Evolutionary conservation across 371 early-diverging fungal species (phyloP), one percentile per base, ranked within the genome.

Genomic region (Actinomortierella ambigua): DNA sequence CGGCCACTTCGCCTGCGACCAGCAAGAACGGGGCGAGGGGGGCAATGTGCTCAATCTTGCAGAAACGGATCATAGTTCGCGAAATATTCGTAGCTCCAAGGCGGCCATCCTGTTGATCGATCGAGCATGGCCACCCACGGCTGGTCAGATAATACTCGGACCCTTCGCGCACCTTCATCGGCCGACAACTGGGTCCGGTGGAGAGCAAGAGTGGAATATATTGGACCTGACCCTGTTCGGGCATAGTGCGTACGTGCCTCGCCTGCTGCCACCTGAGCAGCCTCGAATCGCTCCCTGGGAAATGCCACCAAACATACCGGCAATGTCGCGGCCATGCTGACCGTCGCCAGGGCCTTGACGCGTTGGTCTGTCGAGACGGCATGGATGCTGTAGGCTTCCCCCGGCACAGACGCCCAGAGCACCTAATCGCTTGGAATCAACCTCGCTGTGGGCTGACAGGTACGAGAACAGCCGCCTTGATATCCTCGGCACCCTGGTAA

Each of bases 361-460:
- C 73, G 73, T 2, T 11, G 15, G 29, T 71, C 67, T 2, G 59
- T 53, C n/a, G 66, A 59, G 22, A 59, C 59, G 2, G 63, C 59
- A 23, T 23, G 27, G 34, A 66, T 13, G 2, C 52, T 55, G n/a
- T 71, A 71, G 20, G n/a, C 73, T 67, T 24, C 73, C 73, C 18
- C 73, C 59, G 1, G 67, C 73, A 55, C 73, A 71, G 39, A 71
- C 18, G 9, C 73, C 73, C 5, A 71, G 29, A n/a, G 59, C 50
- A 11, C 73, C 73, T 9, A 71, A 44, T 1, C 67, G 29, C 24
- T 17, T 15, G 7, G 67, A 46, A 17, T 71, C 67, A 1, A 71
- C 73, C 2, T 66, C 39, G 1, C 54, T 44, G 6, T 55, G 29
- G 14, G 39, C 22, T 0, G 56, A 28, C 47, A 71, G 59, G 53